Percentiles rank a stretch among this genome's conserved stretches.
These are phyloP conservation scores for Dryas integrifolia DNA, from an alignment of 331 rosid species.

Conservation along the genomic window DNA sequence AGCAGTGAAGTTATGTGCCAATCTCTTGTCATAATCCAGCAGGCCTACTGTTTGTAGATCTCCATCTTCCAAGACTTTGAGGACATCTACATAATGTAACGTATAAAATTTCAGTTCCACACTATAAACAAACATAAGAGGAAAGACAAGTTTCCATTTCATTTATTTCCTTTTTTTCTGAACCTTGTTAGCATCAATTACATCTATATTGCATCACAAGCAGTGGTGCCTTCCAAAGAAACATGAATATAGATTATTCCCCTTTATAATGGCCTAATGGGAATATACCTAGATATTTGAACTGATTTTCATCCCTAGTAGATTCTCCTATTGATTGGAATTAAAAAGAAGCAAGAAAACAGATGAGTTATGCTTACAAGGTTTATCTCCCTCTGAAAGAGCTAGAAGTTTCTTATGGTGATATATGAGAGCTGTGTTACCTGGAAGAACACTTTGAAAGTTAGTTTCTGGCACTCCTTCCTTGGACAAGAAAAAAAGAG, in stretches of 20 bases:
- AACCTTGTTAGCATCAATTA: conserved; percentile 5
- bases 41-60: conserved; percentile 87
- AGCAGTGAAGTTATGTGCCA: conserved; percentile 86
- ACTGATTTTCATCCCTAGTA: background rate
- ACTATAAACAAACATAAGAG: conserved; percentile 11
- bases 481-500: conserved; percentile 12
- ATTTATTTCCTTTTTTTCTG: background rate
- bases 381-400: conserved; percentile 87
- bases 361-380: conserved; percentile 54
- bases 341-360: background rate
- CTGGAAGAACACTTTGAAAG: conserved; percentile 36
- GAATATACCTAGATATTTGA: background rate
- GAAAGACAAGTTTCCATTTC: background rate
- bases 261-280: background rate
- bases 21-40: conserved; percentile 91
- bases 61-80: conserved; percentile 94
- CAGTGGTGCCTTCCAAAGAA: conserved; percentile 1
- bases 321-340: background rate
- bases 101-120: conserved; percentile 22
- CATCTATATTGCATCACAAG: conserved; percentile 15
- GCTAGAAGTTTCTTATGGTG: conserved; percentile 92
- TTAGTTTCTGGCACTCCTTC: conserved; percentile 26
- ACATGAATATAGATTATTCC: background rate
- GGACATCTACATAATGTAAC: conserved; percentile 55
- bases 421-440: conserved; percentile 83